These are phyloP conservation scores for Blumeria hordei DNA, from an alignment of 2,329 filamentous ascomycete genomes.

Conservation along the genomic window DNA sequence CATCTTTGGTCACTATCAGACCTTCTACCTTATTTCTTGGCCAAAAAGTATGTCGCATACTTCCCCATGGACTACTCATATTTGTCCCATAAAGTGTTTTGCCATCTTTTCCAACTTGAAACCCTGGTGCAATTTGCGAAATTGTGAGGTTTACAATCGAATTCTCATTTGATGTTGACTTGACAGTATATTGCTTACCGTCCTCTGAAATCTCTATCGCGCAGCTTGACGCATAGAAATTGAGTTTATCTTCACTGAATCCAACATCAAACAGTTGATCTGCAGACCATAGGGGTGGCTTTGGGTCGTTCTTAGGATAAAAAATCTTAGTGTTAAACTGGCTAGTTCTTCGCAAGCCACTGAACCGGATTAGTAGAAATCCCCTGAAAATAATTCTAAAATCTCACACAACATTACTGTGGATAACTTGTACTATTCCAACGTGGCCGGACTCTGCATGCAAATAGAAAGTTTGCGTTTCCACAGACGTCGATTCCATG, in stretches of 20 bases:
- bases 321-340: slow-evolving; percentile 94
- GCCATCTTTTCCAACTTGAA: slow-evolving; percentile 65
- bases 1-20: slow-evolving; percentile 59
- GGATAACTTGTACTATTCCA: slow-evolving; percentile 74
- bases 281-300: slow-evolving; percentile 62
- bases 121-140: slow-evolving; percentile 52
- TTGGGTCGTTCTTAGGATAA: slow-evolving; percentile 39
- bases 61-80: slow-evolving; percentile 65
- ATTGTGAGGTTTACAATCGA: slow-evolving; percentile 72
- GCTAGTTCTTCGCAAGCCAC: slow-evolving; percentile 68
- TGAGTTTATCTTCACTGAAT: slow-evolving; percentile 63
- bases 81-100: slow-evolving; percentile 74
- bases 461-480: slow-evolving; percentile 89
- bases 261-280: slow-evolving; percentile 55
- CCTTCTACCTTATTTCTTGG: slow-evolving; percentile 64
- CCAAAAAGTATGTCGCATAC: slow-evolving; percentile 87
- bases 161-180: slow-evolving; percentile 61
- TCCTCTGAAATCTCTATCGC: slow-evolving; percentile 71
- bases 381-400: slow-evolving; percentile 2
- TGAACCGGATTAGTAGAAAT: slow-evolving; percentile 18
- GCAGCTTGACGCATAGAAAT: slow-evolving; percentile 68
- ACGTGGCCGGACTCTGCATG: slow-evolving; percentile 54
- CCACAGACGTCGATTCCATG: slow-evolving; percentile 67
- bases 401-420: slow-evolving; percentile 82
- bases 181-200: slow-evolving; percentile 63